Evolutionary conservation across 371 early-diverging fungal genomes (phyloP).

Genomic region (Apophysomyces variabilis): DNA sequence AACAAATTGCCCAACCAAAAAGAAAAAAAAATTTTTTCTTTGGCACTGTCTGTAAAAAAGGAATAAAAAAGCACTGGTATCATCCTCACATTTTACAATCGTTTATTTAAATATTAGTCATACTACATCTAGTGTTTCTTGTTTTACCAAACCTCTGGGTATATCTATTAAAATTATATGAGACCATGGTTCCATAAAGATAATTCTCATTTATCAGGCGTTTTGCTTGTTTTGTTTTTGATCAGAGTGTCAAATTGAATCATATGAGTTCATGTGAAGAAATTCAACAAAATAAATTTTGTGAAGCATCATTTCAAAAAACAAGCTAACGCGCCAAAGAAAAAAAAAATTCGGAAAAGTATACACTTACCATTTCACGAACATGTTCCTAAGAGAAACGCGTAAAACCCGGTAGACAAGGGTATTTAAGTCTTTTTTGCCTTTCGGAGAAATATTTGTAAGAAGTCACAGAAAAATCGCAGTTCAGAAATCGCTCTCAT

Average conservation of each 20-base stretch:
- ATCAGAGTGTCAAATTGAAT: constrained; percentile 41
- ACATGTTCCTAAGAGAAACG: no score
- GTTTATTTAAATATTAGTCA: not conserved
- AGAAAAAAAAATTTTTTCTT: not conserved
- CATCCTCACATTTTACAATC: not conserved
- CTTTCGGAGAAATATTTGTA: not conserved
- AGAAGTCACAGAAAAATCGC: not conserved
- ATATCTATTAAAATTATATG: not conserved
- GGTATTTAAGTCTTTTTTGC: no score
- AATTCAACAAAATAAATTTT: constrained; percentile 42
- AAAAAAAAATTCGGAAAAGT: not conserved
- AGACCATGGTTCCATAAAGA: not conserved
- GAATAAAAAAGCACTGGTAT: not conserved
- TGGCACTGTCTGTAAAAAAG: constrained; percentile 4
- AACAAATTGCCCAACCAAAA: not conserved
- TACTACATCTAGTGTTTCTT: not conserved
- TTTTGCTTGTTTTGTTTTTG: not conserved
- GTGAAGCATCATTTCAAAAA: constrained; percentile 26
- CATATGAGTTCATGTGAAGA: constrained; percentile 39
- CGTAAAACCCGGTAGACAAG: not conserved
- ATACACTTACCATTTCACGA: not conserved
- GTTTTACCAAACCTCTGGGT: not conserved
- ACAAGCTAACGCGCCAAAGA: not conserved
- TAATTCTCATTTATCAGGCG: not conserved
- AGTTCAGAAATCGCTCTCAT: constrained; percentile 4